Base-by-base conservation (phyloP, 2,329 filamentous ascomycete genomes). In the Colletotrichum sp. region DNA sequence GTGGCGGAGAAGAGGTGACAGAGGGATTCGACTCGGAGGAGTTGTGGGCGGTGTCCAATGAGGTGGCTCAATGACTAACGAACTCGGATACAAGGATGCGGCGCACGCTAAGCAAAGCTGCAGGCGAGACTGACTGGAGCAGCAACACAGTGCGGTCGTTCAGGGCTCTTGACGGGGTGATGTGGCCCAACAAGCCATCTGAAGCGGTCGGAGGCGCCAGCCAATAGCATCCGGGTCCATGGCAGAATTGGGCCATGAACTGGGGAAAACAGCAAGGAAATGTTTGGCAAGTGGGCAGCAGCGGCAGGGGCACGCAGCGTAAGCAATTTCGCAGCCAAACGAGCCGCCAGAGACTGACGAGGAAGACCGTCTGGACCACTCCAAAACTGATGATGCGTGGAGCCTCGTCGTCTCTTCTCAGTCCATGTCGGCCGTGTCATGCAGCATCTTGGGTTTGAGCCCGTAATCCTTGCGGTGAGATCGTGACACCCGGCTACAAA, bases 221-320 rank as follows among this genome's bases (percentile, higher is more conserved):
- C 73, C 73, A 75, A 73, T 75, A 21, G 33, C 54, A 73, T 21
- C 24, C n/a, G 9, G 31, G 51, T 34, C 15, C 58, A 65, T 62
- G 66, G 47, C 65, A 75, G 73, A 73, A 75, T 73, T 70, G 36
- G 73, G 73, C 55, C 73, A 75, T 69, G 66, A 63, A 61, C 58
- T 69, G 69, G 69, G 55, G 38, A 47, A 62, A 13, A 34, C 18
- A 47, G 34, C 55, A 70, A 38, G 66, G 66, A 70, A 70, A 38
- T 15, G 33, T 29, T 54, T 57, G 59, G 54, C 31, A 55, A 62
- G 62, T 71, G 61, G 54, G 38, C 38, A 55, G 55, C 36, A 29
- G 59, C 38, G 54, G 54, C 29, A 62, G 36, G 59, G 34, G 59
- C 67, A 31, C 36, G 29, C 38, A 36, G 71, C 47, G 67, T 36